Evolutionary conservation across 345 rosid species (phyloP).

Genomic region (Gossypium anomalum): DNA sequence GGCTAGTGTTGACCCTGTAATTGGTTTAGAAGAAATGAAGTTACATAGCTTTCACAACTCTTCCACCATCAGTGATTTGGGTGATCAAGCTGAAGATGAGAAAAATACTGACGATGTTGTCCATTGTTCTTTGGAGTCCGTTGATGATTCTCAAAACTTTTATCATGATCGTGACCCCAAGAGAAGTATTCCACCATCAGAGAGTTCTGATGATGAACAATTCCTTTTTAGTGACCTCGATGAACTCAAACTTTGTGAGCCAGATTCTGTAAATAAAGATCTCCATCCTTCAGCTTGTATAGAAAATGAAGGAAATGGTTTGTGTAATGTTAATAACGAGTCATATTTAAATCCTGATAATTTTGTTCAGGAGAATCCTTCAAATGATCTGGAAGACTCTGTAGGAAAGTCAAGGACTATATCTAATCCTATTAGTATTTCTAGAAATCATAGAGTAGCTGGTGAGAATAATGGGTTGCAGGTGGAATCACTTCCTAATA

Average conservation of each 20-base stretch:
- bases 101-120: constrained; percentile 15
- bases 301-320: constrained; percentile 18
- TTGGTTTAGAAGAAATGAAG: constrained; percentile 30
- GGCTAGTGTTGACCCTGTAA: constrained; percentile 21
- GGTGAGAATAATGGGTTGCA: constrained; percentile 35
- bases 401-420: constrained; percentile 24
- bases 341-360: constrained; percentile 22
- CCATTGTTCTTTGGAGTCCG: constrained; percentile 18
- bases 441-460: constrained; percentile 24
- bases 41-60: constrained; percentile 22
- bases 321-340: constrained; percentile 20
- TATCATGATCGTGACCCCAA: constrained; percentile 23
- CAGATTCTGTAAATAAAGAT: constrained; percentile 26
- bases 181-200: constrained; percentile 31
- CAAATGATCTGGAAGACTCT: constrained; percentile 26
- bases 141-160: constrained; percentile 23
- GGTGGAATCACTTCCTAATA: constrained; percentile 66
- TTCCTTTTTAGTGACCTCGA: constrained; percentile 66
- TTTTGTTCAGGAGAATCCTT: constrained; percentile 20
- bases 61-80: constrained; percentile 25
- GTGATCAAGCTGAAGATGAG: constrained; percentile 26
- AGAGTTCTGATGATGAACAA: constrained; percentile 66
- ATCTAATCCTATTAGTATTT: constrained; percentile 49
- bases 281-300: constrained; percentile 19
- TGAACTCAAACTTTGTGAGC: constrained; percentile 30